Evolutionary conservation across 768 basidiomycete species (phyloP).

Genomic region (Leucocoprinus leucothites): DNA sequence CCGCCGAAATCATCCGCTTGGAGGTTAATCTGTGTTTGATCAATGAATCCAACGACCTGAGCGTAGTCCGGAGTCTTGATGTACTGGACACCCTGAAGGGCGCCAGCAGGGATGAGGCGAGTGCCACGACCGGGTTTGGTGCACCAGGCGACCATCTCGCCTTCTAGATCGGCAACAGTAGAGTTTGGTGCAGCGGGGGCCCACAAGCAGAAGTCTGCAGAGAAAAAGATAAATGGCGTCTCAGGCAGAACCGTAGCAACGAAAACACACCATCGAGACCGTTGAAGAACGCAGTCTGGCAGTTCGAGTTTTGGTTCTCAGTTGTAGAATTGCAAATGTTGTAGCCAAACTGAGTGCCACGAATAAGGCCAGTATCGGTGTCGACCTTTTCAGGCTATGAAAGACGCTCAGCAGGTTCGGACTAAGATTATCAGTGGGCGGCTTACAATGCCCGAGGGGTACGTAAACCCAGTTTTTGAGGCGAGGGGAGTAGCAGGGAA

Average conservation of each 20-base stretch:
- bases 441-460: constrained; percentile 40
- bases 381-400: constrained; percentile 33
- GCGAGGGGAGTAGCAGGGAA: constrained; percentile 39
- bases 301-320: constrained; percentile 48
- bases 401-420: constrained; percentile 25
- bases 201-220: constrained; percentile 68
- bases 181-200: constrained; percentile 48
- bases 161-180: constrained; percentile 64
- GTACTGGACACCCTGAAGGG: constrained; percentile 63
- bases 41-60: constrained; percentile 58
- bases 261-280: constrained; percentile 34
- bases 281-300: constrained; percentile 64
- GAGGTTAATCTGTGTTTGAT: constrained; percentile 60
- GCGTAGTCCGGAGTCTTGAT: constrained; percentile 57
- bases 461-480: constrained; percentile 34
- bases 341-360: constrained; percentile 55
- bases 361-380: constrained; percentile 26
- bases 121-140: constrained; percentile 68
- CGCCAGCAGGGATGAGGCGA: constrained; percentile 66
- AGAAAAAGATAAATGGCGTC: neutral
- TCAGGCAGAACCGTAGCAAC: neutral
- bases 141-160: constrained; percentile 74
- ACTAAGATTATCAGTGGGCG: constrained; percentile 26
- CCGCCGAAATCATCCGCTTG: constrained; percentile 58
- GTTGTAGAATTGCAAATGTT: constrained; percentile 69